Conservation (phyloP, 2,329 filamentous ascomycete genomes). For the Teratosphaeria gauchensis region DNA sequence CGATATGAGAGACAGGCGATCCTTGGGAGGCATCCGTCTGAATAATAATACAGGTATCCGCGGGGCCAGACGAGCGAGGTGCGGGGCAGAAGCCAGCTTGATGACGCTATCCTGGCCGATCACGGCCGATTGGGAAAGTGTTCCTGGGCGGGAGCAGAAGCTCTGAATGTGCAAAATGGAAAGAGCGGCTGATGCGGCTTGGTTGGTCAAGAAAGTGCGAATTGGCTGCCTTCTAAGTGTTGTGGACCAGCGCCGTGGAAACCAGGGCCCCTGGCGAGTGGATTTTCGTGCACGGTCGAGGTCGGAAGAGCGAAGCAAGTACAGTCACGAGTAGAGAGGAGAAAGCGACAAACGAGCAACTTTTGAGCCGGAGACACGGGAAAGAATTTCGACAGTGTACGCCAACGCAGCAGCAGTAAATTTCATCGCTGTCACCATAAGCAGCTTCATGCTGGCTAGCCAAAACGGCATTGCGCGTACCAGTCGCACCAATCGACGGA, state of each 20-base stretch:
- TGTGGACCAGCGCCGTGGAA: background rate
- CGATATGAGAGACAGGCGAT: conserved; percentile 45
- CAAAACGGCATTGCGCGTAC: no score
- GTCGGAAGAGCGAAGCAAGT: background rate
- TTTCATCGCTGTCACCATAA: background rate
- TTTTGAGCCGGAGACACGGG: background rate
- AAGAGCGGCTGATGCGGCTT: background rate
- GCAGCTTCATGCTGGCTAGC: no score
- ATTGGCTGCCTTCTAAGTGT: background rate
- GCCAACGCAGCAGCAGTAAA: no score
- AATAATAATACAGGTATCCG: conserved; percentile 7
- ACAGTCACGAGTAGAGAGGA: background rate
- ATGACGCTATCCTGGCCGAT: conserved; percentile 4
- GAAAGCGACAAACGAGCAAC: background rate
- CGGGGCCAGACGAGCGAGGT: conserved; percentile 8
- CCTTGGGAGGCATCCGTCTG: conserved; percentile 38
- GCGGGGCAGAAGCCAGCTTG: conserved; percentile 11
- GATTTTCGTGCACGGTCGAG: background rate
- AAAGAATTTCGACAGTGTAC: background rate
- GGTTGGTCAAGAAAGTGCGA: background rate
- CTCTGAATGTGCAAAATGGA: background rate
- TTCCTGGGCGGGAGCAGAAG: background rate
- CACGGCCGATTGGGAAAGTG: background rate
- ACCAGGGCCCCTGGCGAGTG: background rate
- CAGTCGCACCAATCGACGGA: background rate